Conservation (phyloP, 257 asterid species). For the Solanum peruvianum region DNA sequence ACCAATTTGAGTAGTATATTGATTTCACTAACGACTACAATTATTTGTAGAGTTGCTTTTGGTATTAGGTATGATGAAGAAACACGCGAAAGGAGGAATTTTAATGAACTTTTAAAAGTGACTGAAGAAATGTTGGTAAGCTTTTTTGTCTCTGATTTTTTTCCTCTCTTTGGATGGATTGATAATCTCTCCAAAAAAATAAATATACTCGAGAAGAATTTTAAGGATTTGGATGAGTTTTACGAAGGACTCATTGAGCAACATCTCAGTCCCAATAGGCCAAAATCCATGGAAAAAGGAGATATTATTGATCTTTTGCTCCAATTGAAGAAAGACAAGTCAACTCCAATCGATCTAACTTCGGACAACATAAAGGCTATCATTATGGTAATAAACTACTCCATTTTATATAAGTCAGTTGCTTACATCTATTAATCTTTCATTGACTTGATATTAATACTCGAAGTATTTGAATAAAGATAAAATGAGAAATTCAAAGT, state of each 20-base stretch:
- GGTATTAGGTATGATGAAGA: background rate
- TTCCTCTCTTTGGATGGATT: background rate
- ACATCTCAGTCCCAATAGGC: background rate
- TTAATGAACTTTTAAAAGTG: background rate
- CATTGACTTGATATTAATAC: too few relatives aligned
- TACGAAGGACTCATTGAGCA: constrained; percentile 10
- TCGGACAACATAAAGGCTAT: background rate
- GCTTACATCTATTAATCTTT: background rate
- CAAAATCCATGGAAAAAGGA: background rate
- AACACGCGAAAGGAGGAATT: background rate
- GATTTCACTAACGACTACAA: background rate
- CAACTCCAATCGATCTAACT: background rate
- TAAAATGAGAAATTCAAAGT: background rate
- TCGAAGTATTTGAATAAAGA: too few relatives aligned
- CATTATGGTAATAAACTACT: background rate
- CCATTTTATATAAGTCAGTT: background rate
- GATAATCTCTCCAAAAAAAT: background rate
- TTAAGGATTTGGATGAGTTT: constrained; percentile 1
- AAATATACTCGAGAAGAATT: background rate
- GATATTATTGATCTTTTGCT: constrained; percentile 5
- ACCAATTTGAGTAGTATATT: background rate
- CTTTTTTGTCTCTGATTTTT: background rate
- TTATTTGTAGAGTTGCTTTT: background rate
- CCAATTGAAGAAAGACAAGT: too few relatives aligned
- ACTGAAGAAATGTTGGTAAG: background rate